Conservation (phyloP, 2,329 filamentous ascomycete species). For the Lasiodiplodia hormozganensis region DNA sequence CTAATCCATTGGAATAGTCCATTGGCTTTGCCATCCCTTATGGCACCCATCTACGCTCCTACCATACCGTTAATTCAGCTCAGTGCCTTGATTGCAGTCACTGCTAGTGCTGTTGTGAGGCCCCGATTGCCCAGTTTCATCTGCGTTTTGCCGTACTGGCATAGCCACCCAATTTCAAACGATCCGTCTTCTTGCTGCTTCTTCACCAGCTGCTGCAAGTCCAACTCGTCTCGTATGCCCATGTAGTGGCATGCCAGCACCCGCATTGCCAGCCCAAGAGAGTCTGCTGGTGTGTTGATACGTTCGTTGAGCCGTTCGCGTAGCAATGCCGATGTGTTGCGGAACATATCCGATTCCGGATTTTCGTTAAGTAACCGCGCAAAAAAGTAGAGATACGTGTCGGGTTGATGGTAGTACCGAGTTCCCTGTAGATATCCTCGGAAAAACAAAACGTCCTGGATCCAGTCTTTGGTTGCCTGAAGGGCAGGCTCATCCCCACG, state of each 20-base stretch:
- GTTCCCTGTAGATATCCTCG: slow-evolving; percentile 43
- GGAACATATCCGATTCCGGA: slow-evolving; percentile 34
- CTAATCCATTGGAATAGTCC: too few relatives aligned
- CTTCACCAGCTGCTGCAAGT: slow-evolving; percentile 34
- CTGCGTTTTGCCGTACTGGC: slow-evolving; percentile 32
- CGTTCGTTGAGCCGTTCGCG: slow-evolving; percentile 36
- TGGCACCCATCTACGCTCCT: too few relatives aligned
- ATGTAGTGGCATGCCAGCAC: slow-evolving; percentile 39
- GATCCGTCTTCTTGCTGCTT: slow-evolving; percentile 45
- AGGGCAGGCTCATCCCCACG: slow-evolving; percentile 36
- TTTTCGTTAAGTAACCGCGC: slow-evolving; percentile 36
- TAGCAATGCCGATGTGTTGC: slow-evolving; percentile 35
- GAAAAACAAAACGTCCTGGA: slow-evolving; percentile 34
- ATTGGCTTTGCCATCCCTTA: too few relatives aligned
- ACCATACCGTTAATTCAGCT: too few relatives aligned
- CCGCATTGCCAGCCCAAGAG: slow-evolving; percentile 40
- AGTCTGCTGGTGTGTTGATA: slow-evolving; percentile 36
- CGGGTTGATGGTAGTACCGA: slow-evolving; percentile 41
- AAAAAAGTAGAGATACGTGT: slow-evolving; percentile 45
- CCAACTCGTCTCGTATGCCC: slow-evolving; percentile 32
- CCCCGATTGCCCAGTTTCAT: slow-evolving; percentile 36
- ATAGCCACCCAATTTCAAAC: slow-evolving; percentile 41
- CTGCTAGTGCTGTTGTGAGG: slow-evolving; percentile 36
- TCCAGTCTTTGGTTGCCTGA: slow-evolving; percentile 37
- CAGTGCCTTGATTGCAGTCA: slow-evolving; percentile 33